These are phyloP conservation scores for Stephania japonica DNA, from an alignment of 164 flowering plant genomes.

Conservation along the genomic window DNA sequence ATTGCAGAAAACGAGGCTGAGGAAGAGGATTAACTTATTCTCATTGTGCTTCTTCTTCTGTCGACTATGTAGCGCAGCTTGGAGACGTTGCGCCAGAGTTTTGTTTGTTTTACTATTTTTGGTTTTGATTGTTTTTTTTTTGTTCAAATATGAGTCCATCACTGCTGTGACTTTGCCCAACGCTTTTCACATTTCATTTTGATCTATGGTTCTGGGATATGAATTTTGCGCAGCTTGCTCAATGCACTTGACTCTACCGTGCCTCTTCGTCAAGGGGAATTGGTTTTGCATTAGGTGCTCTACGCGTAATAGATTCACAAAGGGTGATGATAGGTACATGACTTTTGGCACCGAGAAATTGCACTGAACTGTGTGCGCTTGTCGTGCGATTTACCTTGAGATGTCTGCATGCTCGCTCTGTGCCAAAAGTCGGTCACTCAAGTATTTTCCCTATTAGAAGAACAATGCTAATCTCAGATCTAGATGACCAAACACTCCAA, in stretches of 20 bases:
- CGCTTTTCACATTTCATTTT: not conserved
- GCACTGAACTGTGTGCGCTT: no score
- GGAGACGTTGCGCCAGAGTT: constrained; percentile 2
- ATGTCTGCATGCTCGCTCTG: no score
- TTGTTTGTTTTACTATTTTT: not conserved
- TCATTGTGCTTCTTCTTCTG: not conserved
- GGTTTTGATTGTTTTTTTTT: not conserved
- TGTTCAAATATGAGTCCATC: not conserved
- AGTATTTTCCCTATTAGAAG: no score
- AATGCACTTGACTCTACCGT: not conserved
- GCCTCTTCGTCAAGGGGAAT: no score
- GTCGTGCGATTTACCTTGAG: no score
- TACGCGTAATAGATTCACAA: no score
- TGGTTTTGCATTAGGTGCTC: no score
- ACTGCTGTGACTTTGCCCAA: not conserved
- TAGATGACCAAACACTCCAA: no score
- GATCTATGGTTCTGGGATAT: not conserved
- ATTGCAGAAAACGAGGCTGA: constrained; percentile 70
- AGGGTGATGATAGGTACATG: no score
- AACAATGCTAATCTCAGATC: no score
- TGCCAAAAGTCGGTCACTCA: no score
- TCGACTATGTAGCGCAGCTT: constrained; percentile 3
- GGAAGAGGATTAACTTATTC: constrained; percentile 42
- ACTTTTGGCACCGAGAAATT: no score
- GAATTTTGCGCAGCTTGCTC: not conserved